Base-by-base conservation (phyloP, 2,329 filamentous ascomycete genomes). In the Didymella lethalis region DNA sequence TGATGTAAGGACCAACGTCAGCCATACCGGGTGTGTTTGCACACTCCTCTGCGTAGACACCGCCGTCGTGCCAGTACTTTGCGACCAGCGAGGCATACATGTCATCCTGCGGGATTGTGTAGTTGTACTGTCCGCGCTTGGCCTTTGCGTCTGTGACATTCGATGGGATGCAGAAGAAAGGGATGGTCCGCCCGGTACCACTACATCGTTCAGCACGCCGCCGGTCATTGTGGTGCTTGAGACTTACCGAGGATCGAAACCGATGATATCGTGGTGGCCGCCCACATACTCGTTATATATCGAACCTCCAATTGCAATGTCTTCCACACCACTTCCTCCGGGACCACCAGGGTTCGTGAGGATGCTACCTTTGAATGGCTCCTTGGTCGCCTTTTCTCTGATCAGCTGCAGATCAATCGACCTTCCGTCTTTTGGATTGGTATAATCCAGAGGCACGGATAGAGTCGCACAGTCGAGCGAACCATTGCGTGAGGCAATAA, bases 381-480 rank as follows among this genome's bases (percentile, higher is more conserved):
- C 40, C 29, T 70, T 68, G 8, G 58, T 59, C 11, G 75, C 72
- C 38, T 69, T 64, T 25, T 73, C 45, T 28, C 63, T 70, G 40
- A 71, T 44, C 4, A 77, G 59, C 6, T 73, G 61, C 5, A 78
- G 61, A 11, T 68, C 43, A 28, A 77, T 54, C 1, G 60, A 71
- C 28, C 62, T 55, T 8, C 52, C 61, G 26, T 64, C 63, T 10
- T 67, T 51, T 10, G 56, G 41, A 23, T 69, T 54, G 12, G 68
- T 69, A 48, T 77, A 78, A 57, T 78, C 76, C 1, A 78, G 67
- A 2, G 76, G 76, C 0, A 78, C 75, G 1, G 61, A 34, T 3
- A 78, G 55, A 18, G 52, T 75, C 2, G 67, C 74, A 56, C 76
- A 78, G 32, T 48, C 47, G 3, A 66, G 20, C 2, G 58, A 32